These are phyloP conservation scores for Zymoseptoria pseudotritici DNA, from an alignment of 2,329 filamentous ascomycete species.

Conservation along the genomic window DNA sequence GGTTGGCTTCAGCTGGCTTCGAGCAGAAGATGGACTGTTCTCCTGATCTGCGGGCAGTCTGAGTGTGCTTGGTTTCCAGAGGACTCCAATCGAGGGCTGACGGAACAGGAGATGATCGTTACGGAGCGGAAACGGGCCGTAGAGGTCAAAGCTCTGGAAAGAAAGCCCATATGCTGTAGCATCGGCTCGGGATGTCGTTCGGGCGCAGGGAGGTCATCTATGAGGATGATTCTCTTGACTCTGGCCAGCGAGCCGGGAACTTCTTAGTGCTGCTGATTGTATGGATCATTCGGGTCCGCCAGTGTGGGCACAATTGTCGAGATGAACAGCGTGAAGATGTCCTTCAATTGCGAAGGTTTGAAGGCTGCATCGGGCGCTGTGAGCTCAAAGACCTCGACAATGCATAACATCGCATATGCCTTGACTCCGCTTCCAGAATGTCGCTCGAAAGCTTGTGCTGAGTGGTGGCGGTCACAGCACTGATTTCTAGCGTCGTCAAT, in stretches of 20 bases:
- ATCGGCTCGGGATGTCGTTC: slow-evolving; percentile 41
- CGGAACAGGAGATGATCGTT: too few species aligned
- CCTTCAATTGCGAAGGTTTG: slow-evolving; percentile 83
- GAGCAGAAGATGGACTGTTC: too few species aligned
- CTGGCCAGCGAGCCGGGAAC: slow-evolving; percentile 82
- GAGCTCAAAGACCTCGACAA: slow-evolving; percentile 86
- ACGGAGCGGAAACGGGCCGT: too few species aligned
- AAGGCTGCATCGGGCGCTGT: slow-evolving; percentile 95
- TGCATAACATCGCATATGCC: slow-evolving; percentile 78
- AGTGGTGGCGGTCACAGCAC: too few species aligned
- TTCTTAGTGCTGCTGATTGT: slow-evolving; percentile 89
- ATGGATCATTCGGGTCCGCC: slow-evolving; percentile 77
- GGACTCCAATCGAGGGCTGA: too few species aligned
- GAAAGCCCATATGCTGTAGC: too few species aligned
- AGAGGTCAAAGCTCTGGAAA: too few species aligned
- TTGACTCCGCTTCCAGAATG: slow-evolving; percentile 56
- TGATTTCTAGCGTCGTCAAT: too few species aligned
- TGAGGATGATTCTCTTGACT: slow-evolving; percentile 87
- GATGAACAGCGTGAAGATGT: slow-evolving; percentile 88
- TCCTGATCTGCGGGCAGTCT: too few species aligned
- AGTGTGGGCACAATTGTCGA: slow-evolving; percentile 76
- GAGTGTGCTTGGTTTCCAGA: too few species aligned
- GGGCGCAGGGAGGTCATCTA: slow-evolving; percentile 77
- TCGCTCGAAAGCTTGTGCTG: too few species aligned
- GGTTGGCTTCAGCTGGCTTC: too few species aligned